Evolutionary conservation across 2,329 filamentous ascomycete species (phyloP).

Genomic region (Chalara sp.): DNA sequence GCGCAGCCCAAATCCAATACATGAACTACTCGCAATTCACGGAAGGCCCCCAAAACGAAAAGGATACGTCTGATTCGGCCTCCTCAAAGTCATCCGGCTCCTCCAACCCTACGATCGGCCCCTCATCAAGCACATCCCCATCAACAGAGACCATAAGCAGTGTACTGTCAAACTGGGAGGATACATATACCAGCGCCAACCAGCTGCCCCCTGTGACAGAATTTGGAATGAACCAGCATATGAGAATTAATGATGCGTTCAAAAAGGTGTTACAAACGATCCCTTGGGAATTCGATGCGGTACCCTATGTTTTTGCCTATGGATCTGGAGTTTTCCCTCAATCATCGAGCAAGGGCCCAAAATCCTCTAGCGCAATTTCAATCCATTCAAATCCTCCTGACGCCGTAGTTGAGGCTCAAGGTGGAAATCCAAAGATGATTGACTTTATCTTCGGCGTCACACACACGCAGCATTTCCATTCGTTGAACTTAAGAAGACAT

Average conservation of each 20-base stretch:
- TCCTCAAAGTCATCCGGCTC: constrained; percentile 4
- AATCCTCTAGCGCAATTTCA: constrained; percentile 46
- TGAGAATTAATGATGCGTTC: constrained; percentile 91
- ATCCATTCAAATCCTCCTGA: constrained; percentile 78
- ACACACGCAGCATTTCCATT: constrained; percentile 95
- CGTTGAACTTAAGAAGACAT: constrained; percentile 81
- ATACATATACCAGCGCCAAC: constrained; percentile 54
- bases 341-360: constrained; percentile 40
- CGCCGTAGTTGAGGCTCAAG: constrained; percentile 77
- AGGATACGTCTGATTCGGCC: constrained; percentile 11
- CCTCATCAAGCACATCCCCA: not conserved
- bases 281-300: constrained; percentile 84
- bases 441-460: constrained; percentile 97
- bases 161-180: constrained; percentile 52
- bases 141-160: constrained; percentile 10
- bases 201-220: constrained; percentile 58
- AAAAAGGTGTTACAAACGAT: constrained; percentile 85
- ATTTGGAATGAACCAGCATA: constrained; percentile 94
- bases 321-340: constrained; percentile 96
- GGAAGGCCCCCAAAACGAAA: not conserved
- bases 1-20: no score
- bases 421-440: constrained; percentile 89
- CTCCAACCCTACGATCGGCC: not conserved
- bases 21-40: no score
- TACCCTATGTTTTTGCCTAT: constrained; percentile 95